phyloP scores from a whole-genome alignment of 2,329 filamentous ascomycete genomes.

The Cladophialophora exuberans region DNA sequence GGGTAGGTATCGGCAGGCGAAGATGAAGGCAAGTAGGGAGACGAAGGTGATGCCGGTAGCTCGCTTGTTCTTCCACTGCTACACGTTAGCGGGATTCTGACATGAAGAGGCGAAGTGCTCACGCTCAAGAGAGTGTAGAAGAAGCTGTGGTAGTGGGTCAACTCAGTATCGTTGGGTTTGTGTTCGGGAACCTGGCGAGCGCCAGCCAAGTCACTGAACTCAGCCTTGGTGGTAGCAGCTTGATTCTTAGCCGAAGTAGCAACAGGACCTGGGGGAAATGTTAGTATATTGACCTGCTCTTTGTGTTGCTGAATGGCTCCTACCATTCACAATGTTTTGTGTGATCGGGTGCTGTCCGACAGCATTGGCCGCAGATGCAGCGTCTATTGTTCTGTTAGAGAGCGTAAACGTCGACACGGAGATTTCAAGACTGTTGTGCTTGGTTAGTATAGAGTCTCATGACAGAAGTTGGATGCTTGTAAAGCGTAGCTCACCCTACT shows the following conservation, averaged over 20 bases:
- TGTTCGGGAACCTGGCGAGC: conserved; percentile 57
- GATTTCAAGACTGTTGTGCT: not conserved
- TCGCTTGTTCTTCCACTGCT: conserved; percentile 66
- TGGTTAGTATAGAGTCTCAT: conserved; percentile 11
- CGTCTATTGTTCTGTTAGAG: conserved; percentile 42
- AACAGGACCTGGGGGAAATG: conserved; percentile 52
- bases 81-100: conserved; percentile 27
- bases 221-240: conserved; percentile 58
- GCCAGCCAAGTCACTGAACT: conserved; percentile 62
- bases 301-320: not conserved
- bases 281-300: conserved; percentile 8
- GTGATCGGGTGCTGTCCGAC: conserved; percentile 54
- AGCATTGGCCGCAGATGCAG: conserved; percentile 51
- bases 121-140: conserved; percentile 68
- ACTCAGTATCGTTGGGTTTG: conserved; percentile 62
- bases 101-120: conserved; percentile 35
- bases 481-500: conserved; percentile 28
- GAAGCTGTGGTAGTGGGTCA: conserved; percentile 49
- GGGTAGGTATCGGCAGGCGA: conserved; percentile 65
- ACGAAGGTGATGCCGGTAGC: conserved; percentile 65
- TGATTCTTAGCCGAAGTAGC: conserved; percentile 61
- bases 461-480: not conserved
- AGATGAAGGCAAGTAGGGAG: conserved; percentile 61
- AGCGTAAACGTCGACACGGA: not conserved
- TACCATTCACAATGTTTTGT: conserved; percentile 44